Conservation (phyloP, 129 eudicot genomes). For the Pseudognaphalium luteoalbum region DNA sequence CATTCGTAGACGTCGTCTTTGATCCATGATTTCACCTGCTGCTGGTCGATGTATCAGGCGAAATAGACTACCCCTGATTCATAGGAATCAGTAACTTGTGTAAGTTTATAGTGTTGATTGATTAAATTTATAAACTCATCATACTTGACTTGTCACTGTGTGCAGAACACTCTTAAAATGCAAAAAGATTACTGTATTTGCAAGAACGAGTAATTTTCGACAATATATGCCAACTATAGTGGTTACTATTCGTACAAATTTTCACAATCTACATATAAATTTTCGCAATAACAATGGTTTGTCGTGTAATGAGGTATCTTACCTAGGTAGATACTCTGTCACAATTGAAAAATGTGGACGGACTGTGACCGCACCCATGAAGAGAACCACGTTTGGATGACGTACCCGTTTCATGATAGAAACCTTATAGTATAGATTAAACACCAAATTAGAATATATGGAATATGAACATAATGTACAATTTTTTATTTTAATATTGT, state of each 20-base stretch:
- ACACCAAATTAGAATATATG: background rate
- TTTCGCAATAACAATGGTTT: constrained; percentile 16
- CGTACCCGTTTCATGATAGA: constrained; percentile 98
- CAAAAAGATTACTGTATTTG: no score
- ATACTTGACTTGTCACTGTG: background rate
- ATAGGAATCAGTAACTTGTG: background rate
- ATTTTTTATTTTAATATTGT: background rate
- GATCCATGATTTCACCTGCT: constrained; percentile 83
- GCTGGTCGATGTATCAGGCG: constrained; percentile 89
- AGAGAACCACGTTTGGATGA: constrained; percentile 96
- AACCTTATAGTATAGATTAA: constrained; percentile 42
- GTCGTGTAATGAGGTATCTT: background rate
- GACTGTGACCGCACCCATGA: constrained; percentile 99
- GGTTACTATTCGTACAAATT: background rate
- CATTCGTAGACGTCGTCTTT: constrained; percentile 81
- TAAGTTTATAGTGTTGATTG: background rate
- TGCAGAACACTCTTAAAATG: no score
- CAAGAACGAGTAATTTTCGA: background rate
- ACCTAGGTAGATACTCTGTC: constrained; percentile 94
- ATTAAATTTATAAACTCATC: background rate
- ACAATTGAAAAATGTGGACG: constrained; percentile 92
- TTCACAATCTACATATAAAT: background rate
- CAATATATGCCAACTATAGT: background rate
- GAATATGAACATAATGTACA: background rate
- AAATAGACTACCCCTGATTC: constrained; percentile 79